These are phyloP conservation scores for Microsporum audouinii DNA, from an alignment of 2,329 filamentous ascomycete species.

Conservation along the genomic window DNA sequence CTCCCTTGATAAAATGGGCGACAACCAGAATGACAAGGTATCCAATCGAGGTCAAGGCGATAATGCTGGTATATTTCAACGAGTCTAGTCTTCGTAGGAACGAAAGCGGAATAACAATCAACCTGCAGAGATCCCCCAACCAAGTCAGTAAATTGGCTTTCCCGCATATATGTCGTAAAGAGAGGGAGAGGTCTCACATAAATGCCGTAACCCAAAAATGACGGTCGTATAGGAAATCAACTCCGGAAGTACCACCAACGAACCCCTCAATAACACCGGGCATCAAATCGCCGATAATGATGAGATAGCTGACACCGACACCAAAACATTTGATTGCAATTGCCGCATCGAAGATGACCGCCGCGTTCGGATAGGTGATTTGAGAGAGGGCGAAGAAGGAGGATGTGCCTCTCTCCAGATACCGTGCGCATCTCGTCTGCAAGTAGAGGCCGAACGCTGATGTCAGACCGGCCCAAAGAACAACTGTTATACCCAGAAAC, in stretches of 20 bases:
- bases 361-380: constrained; percentile 90
- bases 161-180: neutral
- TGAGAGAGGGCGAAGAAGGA: constrained; percentile 97
- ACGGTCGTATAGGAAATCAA: constrained; percentile 71
- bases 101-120: constrained; percentile 85
- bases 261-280: constrained; percentile 83
- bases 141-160: constrained; percentile 5
- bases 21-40: constrained; percentile 89
- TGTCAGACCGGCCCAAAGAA: constrained; percentile 81
- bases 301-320: constrained; percentile 92
- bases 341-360: constrained; percentile 87
- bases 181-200: constrained; percentile 46
- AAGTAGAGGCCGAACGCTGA: constrained; percentile 90
- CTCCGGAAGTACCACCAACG: constrained; percentile 48
- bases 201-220: constrained; percentile 98
- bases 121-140: constrained; percentile 36
- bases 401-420: constrained; percentile 75
- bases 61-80: constrained; percentile 88
- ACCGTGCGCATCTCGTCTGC: constrained; percentile 82
- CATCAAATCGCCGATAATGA: constrained; percentile 98
- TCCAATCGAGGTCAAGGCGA: constrained; percentile 83
- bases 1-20: constrained; percentile 73
- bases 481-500: constrained; percentile 66
- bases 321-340: constrained; percentile 98
- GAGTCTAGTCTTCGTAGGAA: constrained; percentile 88